phyloP scores from a whole-genome alignment of 768 basidiomycete genomes.

The Sutorius australiensis region DNA sequence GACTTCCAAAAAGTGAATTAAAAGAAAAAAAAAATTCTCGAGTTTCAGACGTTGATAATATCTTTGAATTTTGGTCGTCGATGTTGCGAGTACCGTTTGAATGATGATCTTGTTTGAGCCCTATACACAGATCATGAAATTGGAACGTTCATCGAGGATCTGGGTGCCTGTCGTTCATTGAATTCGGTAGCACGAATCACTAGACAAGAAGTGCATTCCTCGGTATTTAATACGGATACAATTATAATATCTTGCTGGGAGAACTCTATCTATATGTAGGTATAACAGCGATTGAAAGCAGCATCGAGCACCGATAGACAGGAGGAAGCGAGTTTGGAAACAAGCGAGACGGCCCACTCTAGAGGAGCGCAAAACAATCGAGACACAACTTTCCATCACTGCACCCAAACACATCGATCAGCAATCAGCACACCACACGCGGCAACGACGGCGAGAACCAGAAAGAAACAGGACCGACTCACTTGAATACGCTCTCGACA shows the following conservation, averaged over 20 bases:
- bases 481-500: conserved; percentile 35
- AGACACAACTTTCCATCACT: conserved; percentile 32
- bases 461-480: conserved; percentile 8
- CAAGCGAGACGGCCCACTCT: not conserved
- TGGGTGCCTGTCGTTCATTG: no score
- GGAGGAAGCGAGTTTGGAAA: no score
- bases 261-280: conserved; percentile 1
- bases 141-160: no score
- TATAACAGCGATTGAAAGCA: not conserved
- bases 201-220: not conserved
- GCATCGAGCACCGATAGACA: conserved; percentile 8
- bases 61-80: not conserved
- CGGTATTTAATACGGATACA: conserved; percentile 12
- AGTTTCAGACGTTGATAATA: not conserved
- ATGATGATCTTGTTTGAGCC: not conserved
- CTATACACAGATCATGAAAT: no score
- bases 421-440: conserved; percentile 5
- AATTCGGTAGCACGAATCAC: not conserved
- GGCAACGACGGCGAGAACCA: not conserved
- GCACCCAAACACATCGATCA: conserved; percentile 2
- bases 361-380: conserved; percentile 30
- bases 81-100: not conserved
- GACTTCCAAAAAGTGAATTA: not conserved
- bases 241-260: conserved; percentile 14
- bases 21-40: not conserved